Evolutionary conservation across 2,329 filamentous ascomycete species (phyloP), one percentile per base, ranked within the genome.

Genomic region (Arthrinium puccinioides): DNA sequence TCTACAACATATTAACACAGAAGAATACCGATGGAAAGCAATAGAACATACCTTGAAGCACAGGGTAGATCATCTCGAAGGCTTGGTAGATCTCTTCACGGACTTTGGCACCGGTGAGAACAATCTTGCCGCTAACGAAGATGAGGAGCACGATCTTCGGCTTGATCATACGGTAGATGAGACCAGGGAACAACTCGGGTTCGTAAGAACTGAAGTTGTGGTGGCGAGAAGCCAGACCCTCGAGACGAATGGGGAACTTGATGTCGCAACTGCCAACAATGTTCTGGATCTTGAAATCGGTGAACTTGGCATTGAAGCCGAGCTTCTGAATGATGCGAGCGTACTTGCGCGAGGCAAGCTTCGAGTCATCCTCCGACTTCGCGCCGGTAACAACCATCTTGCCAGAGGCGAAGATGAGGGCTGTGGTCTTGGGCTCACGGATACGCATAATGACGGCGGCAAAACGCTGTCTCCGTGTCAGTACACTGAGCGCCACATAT

Each of bases 131-230:
- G 56, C 84, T 92, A 55, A 97, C 90, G 70, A 97, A 97, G 64
- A 98, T 96, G 58, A 97, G 72, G 19, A 97, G 80, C 37, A 97
- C 90, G 51, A 97, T 95, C 80, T 97, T 97, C 15, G 92, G 92
- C 74, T 97, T 97, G 74, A 97, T 96, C 92, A 98, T 98, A 62
- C 92, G 88, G 69, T 98, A 98, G 68, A 98, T 98, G 36, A 98
- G 82, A 79, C 92, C 92, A 56, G 92, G 92, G 77, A 97, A 98
- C 62, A 98, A 66, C 61, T 98, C 92, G 50, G 92, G 92, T 66
- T 98, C 92, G 65, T 98, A 98, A 40, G 89, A 96, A 67, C 87
- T 94, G 79, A 97, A 98, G 70, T 95, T 95, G 74, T 97, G 90
- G 76, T 98, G 92, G 67, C 89, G 87, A 51, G 84, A 92, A 13